Base-by-base conservation (phyloP, 139 green algal species). In the Chloropicon primus region DNA sequence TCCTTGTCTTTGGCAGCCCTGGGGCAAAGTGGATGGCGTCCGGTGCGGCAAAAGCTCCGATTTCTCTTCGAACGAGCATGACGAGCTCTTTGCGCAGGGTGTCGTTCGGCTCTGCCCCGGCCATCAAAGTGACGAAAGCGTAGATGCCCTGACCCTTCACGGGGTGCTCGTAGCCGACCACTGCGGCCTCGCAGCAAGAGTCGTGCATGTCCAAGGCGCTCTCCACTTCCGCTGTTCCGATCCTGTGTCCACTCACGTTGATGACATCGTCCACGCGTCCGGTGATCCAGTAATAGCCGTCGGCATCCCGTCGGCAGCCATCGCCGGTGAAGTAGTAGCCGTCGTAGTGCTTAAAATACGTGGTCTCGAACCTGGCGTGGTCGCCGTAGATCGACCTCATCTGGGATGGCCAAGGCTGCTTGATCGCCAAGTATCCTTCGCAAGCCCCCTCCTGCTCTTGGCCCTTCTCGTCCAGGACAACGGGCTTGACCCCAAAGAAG, bases 141-240 rank as follows among this genome's bases (percentile, higher is more conserved):
- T 98, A 99, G 78, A 99, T 96, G 41, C 84, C 90, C 72, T 92
- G 86, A 21, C 94, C 95, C 88, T 98, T 97, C 78, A 97, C 87
- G 21, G 85, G 73, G 79, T 98, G 94, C 26, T 97, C 91, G 22
- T 94, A 91, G 75, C 86, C 86, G 26, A 98, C 94, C 26, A 98
- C 94, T 0, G 94, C 94, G 1, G 94, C 94, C 84, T 99, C 94
- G 0, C 89, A 88, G 77, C 91, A 96, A 22, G 78, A 28, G 22
- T 85, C 72, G 83, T 97, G 89, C 5, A 54, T 72, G 21, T 92
- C 88, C 0, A 98, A 85, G 23, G 94, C 92, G 27, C 76, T 87
- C 87, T 98, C 94, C 77, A 98, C 92, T 88, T 98, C 94, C 1
- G 93, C 94, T 2, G 95, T 95, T 24, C 94, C 94, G 24, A 98